Evolutionary conservation across 2,329 filamentous ascomycete genomes (phyloP), one percentile per base, ranked within the genome.

Genomic region (Exserohilum turcica): DNA sequence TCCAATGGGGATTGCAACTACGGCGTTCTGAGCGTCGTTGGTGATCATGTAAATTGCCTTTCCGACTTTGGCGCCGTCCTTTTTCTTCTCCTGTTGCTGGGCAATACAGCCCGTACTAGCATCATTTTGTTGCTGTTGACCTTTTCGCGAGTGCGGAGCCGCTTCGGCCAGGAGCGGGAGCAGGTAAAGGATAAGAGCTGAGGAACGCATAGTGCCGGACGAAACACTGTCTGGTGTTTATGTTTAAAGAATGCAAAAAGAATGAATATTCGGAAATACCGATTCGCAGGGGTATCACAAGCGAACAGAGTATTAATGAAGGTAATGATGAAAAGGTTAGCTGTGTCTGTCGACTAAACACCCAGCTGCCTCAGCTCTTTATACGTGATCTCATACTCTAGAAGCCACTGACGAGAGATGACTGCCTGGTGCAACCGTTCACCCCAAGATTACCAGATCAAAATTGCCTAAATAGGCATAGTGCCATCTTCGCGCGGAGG

Each of bases 31-130:
- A 8, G 65, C 68, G 2, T 81, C 76, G 59, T 87, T 87, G 31
- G 79, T 83, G 33, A 84, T 70, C 48, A 85, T 70, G 67, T 86
- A 86, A 15, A 85, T 63, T 0, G 82, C 83, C 63, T 80, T 81
- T 24, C 60, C 67, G 6, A 43, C n/a, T 13, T 52, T 35, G 12
- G 24, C 10, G 28, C 36, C 43, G 37, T 13, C 49, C n/a, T 49
- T 33, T 18, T 38, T 36, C 9, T 47, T 32, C 36, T 28, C 32
- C 32, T 18, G 36, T 6, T 50, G 42, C 32, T 28, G 24, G n/a
- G n/a, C n/a, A n/a, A n/a, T 39, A 6, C 39, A 16, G 37, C 43
- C n/a, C 18, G 32, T 19, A 21, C 19, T 18, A 24, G 40, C 35
- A 6, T 15, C 35, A 18, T 47, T 15, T 45, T 24, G 45, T 37